Conservation (phyloP, 2,329 filamentous ascomycete genomes). For the Domatiomyces catenatus region DNA sequence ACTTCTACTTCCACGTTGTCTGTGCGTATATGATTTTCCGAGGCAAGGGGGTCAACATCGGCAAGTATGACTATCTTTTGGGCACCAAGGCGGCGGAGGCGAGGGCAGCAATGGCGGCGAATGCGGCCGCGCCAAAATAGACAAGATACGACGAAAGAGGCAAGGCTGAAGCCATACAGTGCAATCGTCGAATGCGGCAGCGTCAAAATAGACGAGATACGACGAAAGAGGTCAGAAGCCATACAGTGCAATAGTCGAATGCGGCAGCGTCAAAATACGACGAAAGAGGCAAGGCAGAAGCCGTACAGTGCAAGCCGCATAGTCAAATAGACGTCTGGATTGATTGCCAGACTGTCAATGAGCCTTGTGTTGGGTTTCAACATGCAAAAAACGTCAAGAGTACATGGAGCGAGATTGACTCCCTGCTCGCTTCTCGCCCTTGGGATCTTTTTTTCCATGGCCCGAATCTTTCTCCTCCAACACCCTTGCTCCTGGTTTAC, state of each 20-base stretch:
- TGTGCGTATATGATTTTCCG: slow-evolving; percentile 47
- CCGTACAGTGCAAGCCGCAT: not conserved
- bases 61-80: slow-evolving; percentile 43
- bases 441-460: not conserved
- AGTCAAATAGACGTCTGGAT: not conserved
- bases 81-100: not conserved
- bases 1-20: slow-evolving; percentile 48
- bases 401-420: not conserved
- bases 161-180: too few species aligned
- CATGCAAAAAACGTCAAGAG: not conserved
- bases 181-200: too few species aligned
- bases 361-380: not conserved
- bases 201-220: not conserved
- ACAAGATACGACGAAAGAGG: not conserved
- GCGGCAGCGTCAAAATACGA: not conserved
- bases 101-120: not conserved
- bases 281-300: not conserved
- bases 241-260: not conserved
- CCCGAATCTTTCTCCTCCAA: not conserved
- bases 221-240: too few species aligned
- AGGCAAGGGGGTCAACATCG: slow-evolving; percentile 45
- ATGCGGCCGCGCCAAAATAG: not conserved
- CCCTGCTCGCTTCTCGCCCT: not conserved
- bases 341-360: not conserved
- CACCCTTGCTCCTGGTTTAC: not conserved